Base-by-base conservation (phyloP, 75 land plant genomes). In the Picea sitchensis region DNA sequence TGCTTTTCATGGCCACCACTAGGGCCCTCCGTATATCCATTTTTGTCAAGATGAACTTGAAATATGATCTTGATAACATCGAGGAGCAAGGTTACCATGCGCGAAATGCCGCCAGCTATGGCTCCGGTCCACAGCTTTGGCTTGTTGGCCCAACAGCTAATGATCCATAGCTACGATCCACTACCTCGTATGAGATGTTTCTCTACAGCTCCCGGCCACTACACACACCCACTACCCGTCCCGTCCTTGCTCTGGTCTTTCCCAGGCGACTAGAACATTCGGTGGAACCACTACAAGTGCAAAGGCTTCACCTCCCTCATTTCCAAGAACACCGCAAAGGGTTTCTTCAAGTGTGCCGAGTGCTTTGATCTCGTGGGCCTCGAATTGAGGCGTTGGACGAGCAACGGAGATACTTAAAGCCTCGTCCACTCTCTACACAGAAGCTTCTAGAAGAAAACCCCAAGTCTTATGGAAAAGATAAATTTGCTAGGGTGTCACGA, bases 141-240 rank as follows among this genome's bases (percentile, higher is more conserved):
- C 34, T 65, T 23, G 21, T 82, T 82, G 7, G 90, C 80, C n/a
- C 92, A 88, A 82, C 75, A 80, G 67, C 88, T 91, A 1, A 84
- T 91, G 77, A 59, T 81, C 18, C 78, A 75, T 17, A 88, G 92
- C 17, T 91, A 90, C 47, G 90, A 91, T 67, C 92, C 92, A 1
- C 79, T 88, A 13, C 92, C 92, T 4, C 83, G 88, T 2, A 58
- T 88, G 31, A 65, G 89, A 47, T 89, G 89, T 68, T 82, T 89
- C 61, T 73, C 89, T 23, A 79, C 65, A 8, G 75, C 81, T 3
- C 84, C 89, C 4, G 36, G 58, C 7, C 61, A 38, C 20, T 84
- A 82, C 65, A 81, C 14, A 58, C 80, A 54, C 72, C 88, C 86
- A 18, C 65, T 84, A 54, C 86, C 86, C 18, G 60, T 80, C 6